phyloP scores from a whole-genome alignment of 176 grass and related monocot species.

The Rhynchospora tenuis region DNA sequence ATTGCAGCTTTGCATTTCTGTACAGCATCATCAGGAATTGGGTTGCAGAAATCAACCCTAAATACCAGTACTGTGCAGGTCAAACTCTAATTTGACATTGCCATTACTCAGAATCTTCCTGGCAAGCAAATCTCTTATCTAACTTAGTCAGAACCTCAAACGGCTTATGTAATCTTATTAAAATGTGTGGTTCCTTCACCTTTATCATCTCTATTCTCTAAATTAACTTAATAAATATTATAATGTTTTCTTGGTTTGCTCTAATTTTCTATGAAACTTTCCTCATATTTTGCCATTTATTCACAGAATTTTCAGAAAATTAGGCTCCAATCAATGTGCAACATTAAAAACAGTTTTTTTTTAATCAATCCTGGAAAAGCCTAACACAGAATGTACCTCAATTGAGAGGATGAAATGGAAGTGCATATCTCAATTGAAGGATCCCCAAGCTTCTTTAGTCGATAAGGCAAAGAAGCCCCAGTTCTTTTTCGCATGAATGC shows the following conservation, averaged over 20 bases:
- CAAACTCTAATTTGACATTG: not conserved
- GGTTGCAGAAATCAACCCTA: not conserved
- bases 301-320: not conserved
- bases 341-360: not conserved
- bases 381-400: slow-evolving; percentile 11
- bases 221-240: not conserved
- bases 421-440: not conserved
- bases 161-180: not conserved
- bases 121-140: not conserved
- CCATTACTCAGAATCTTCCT: not conserved
- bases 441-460: not conserved
- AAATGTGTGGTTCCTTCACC: not conserved
- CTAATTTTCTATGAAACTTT: not conserved
- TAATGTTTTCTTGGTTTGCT: not conserved
- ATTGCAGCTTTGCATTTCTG: not conserved
- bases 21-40: not conserved
- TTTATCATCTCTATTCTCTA: not conserved
- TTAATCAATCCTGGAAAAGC: not conserved
- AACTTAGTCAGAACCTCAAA: not conserved
- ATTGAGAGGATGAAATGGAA: slow-evolving; percentile 10
- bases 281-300: not conserved
- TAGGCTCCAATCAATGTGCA: not conserved
- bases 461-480: slow-evolving; percentile 12
- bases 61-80: not conserved
- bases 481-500: slow-evolving; percentile 43